Base-by-base conservation (phyloP, 2,329 filamentous ascomycete genomes). In the Fusarium oligoseptatum region DNA sequence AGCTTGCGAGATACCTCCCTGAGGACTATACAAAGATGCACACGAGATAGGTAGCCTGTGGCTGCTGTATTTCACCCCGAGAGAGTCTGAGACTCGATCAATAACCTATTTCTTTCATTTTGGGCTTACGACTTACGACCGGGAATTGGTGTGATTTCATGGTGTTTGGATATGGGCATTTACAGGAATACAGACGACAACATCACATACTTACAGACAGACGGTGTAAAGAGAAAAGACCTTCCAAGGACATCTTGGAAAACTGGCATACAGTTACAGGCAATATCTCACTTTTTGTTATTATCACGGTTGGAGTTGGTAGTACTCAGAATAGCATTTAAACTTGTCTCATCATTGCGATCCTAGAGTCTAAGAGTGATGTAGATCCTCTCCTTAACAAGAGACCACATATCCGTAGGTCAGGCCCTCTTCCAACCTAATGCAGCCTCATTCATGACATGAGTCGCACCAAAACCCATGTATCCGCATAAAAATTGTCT, bases 21-120 rank as follows among this genome's bases (percentile, higher is more conserved):
- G 73, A 80, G 9, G 81, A 83, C 4, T 81, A 80, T 50, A 70
- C 43, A 27, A 79, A 76, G 66, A 83, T 84, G 82, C 76, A 77
- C 36, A 77, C 81, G 29, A 76, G 76, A 60, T 82, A 74, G 72
- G 60, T 82, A 74, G 71, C 36, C 34, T 29, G 22, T 27, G 50
- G 37, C 60, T 62, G 9, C 39, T n/a, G 7, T 39, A 9, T 50
- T 63, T 58, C 15, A 50, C 6, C 10, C 22, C 10, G 43, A 50
- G 15, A 17, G 24, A 50, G 45, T 50, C 45, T 29, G 45, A 11
- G 45, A 29, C 24, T 50, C 24, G 7, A 50, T 29, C 45, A 7
- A 50, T 50, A 29, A 29, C 45, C 6, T 6, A 17, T 10, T 50
- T 29, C 24, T 29, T 50, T 50, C 45, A 52, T 32, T 32, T 52